These are phyloP conservation scores for Annona cherimola DNA, from an alignment of 164 flowering plant genomes.

Conservation along the genomic window DNA sequence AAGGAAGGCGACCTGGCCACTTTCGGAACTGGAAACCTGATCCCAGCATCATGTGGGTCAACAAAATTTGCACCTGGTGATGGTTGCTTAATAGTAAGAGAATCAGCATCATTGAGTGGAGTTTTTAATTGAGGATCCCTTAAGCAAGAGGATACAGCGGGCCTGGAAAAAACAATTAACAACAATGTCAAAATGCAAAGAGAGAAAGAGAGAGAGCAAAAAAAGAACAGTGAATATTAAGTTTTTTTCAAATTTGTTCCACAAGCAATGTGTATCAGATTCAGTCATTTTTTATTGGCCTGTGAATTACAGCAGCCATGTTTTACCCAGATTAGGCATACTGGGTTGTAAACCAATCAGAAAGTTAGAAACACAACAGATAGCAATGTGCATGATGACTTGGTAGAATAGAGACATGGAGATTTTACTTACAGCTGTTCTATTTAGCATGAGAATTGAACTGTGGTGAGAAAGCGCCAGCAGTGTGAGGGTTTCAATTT, in stretches of 20 bases:
- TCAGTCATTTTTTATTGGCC: not conserved
- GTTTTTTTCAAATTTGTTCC: not conserved
- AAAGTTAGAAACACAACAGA: not conserved
- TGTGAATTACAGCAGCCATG: not conserved
- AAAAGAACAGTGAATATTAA: not conserved
- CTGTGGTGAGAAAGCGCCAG: not conserved
- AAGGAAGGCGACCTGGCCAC: not conserved
- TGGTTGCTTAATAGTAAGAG: not conserved
- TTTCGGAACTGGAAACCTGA: not conserved
- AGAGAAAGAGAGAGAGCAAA: not conserved
- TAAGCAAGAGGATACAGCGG: not conserved
- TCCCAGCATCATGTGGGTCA: constrained; percentile 1
- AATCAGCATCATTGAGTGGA: not conserved
- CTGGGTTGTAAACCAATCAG: not conserved
- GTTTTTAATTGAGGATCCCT: not conserved
- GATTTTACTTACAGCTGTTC: not conserved
- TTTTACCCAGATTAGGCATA: not conserved
- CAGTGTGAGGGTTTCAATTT: too few relatives aligned
- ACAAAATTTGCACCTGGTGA: not conserved
- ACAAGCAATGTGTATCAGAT: not conserved
- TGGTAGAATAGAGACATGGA: not conserved
- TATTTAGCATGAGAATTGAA: not conserved
- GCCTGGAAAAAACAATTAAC: not conserved
- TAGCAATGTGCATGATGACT: not conserved
- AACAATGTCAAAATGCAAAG: not conserved